Conservation (phyloP, 2,329 filamentous ascomycete genomes). For the Hypoxylon sp. region DNA sequence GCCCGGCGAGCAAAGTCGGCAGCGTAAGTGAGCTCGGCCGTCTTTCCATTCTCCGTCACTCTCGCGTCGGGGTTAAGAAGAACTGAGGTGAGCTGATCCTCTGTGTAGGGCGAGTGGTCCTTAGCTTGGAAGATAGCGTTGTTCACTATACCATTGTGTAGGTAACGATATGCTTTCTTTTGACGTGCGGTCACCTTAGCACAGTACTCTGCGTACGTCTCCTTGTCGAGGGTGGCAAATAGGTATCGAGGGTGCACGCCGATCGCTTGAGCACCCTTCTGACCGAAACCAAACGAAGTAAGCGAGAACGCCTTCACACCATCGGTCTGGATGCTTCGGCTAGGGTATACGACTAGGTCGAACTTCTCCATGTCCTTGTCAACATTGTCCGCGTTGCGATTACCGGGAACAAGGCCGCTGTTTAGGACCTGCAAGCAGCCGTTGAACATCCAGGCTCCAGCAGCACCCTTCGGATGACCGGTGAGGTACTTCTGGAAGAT, state of each 20-base stretch:
- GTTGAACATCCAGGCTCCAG: slow-evolving; percentile 99
- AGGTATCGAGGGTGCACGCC: slow-evolving; percentile 96
- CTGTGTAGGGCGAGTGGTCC: slow-evolving; percentile 87
- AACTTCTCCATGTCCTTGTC: slow-evolving; percentile 97
- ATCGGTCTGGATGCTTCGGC: slow-evolving; percentile 94
- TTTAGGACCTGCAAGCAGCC: slow-evolving; percentile 96
- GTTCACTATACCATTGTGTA: slow-evolving; percentile 98
- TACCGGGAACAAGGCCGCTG: slow-evolving; percentile 92
- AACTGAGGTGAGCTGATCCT: slow-evolving; percentile 86
- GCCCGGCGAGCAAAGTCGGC: slow-evolving; percentile 75
- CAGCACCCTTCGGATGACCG: slow-evolving; percentile 98
- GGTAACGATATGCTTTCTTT: slow-evolving; percentile 99
- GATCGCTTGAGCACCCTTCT: slow-evolving; percentile 98
- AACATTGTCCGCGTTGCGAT: slow-evolving; percentile 97
- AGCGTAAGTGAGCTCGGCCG: slow-evolving; percentile 80
- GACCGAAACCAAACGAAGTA: slow-evolving; percentile 98
- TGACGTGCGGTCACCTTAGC: slow-evolving; percentile 91
- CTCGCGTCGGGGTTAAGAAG: slow-evolving; percentile 95
- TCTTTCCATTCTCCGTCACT: slow-evolving; percentile 88
- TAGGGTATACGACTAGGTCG: slow-evolving; percentile 97
- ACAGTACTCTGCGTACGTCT: slow-evolving; percentile 84
- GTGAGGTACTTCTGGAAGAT: slow-evolving; percentile 99
- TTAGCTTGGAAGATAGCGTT: slow-evolving; percentile 98
- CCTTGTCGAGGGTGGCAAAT: slow-evolving; percentile 90
- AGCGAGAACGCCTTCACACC: slow-evolving; percentile 99